Conservation (phyloP, 164 flowering plant genomes). For the Magnolia officinalis region DNA sequence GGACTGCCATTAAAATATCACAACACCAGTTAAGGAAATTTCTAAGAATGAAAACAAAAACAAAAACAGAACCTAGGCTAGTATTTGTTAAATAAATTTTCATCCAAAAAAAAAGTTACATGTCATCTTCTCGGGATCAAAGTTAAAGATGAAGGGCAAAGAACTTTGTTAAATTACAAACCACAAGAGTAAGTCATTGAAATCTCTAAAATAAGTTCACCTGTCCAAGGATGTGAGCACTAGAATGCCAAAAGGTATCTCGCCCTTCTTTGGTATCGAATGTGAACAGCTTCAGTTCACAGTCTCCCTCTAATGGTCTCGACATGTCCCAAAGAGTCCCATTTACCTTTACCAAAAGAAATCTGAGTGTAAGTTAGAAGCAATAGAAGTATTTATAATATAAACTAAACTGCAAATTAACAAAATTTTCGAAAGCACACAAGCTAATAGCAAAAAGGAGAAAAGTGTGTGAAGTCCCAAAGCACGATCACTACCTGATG, state of each 20-base stretch:
- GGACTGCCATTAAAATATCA: conserved; percentile 41
- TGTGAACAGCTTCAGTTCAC: conserved; percentile 63
- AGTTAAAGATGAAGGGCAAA: too few species aligned
- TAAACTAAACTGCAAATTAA: not conserved
- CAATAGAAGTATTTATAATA: not conserved
- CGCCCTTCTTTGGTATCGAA: conserved; percentile 84
- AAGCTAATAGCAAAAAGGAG: not conserved
- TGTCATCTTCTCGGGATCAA: too few species aligned
- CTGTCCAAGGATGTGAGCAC: conserved; percentile 97
- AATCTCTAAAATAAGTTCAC: conserved; percentile 22
- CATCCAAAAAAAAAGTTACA: not conserved
- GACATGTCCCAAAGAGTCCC: conserved; percentile 89
- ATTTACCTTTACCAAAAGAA: conserved; percentile 32
- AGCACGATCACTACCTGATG: not conserved
- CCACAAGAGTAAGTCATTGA: not conserved
- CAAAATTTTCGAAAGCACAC: not conserved
- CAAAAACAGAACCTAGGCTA: not conserved
- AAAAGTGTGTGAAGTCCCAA: not conserved
- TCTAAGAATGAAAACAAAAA: not conserved
- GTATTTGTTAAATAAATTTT: too few species aligned
- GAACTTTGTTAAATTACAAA: too few species aligned
- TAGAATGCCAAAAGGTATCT: conserved; percentile 97
- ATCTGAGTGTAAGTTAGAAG: not conserved
- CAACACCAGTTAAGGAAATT: not conserved
- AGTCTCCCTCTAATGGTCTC: conserved; percentile 82